phyloP scores from a whole-genome alignment of 495 filamentous ascomycete genomes.

The Podospora pseudocomata region DNA sequence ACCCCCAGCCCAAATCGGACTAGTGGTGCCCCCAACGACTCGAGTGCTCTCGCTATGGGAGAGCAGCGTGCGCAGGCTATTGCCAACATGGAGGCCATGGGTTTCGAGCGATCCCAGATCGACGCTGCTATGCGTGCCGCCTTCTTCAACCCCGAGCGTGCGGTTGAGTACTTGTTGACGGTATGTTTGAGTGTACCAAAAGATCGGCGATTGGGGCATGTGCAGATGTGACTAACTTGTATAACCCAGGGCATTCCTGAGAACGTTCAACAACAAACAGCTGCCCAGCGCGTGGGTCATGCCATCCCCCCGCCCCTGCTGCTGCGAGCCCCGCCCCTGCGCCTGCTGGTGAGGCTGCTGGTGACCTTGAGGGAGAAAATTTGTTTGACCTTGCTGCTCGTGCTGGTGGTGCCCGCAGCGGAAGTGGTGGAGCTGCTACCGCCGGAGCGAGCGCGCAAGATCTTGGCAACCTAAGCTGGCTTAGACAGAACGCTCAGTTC shows the following conservation, averaged over 20 bases:
- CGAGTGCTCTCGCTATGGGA: conserved; percentile 79
- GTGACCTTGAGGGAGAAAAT: conserved; percentile 73
- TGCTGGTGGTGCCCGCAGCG: conserved; percentile 47
- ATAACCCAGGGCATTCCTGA: conserved; percentile 78
- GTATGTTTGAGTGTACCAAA: conserved; percentile 48
- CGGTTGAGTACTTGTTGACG: conserved; percentile 89
- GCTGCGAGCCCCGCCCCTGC: conserved; percentile 37
- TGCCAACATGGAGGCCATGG: conserved; percentile 95
- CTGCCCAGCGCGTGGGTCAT: conserved; percentile 23
- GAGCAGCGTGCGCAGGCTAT: conserved; percentile 78
- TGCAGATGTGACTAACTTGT: conserved; percentile 18
- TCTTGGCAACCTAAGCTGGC: conserved; percentile 81
- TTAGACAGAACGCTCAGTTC: conserved; percentile 95
- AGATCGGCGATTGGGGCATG: neutral
- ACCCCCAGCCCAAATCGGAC: conserved; percentile 54
- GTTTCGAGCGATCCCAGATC: conserved; percentile 80
- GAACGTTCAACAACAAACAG: conserved; percentile 56
- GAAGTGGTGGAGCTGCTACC: conserved; percentile 32
- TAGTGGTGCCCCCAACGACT: conserved; percentile 38
- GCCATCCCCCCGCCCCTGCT: conserved; percentile 26
- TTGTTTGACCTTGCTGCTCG: conserved; percentile 88
- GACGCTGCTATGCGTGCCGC: conserved; percentile 93
- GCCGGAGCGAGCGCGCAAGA: conserved; percentile 50
- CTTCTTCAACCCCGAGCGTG: conserved; percentile 93
- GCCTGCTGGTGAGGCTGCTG: conserved; percentile 43